Evolutionary conservation across 441 rosid species (phyloP).

Genomic region (Gossypium schwendimanii): DNA sequence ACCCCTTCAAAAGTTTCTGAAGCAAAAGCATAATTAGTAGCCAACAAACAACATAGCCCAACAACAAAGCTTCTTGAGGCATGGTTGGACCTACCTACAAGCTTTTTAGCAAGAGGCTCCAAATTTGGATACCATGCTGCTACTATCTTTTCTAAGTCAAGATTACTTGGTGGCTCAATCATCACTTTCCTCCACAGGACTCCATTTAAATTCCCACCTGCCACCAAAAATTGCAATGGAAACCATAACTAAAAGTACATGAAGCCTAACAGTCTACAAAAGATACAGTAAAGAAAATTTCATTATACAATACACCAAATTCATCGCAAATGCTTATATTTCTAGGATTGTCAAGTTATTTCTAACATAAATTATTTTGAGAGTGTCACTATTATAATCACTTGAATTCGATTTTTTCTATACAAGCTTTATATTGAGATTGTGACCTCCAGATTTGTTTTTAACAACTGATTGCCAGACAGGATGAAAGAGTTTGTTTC

Average conservation of each 20-base stretch:
- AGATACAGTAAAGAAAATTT: not conserved
- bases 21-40: conserved; percentile 13
- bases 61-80: conserved; percentile 13
- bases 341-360: not conserved
- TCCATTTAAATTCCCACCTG: conserved; percentile 69
- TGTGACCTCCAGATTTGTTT: not conserved
- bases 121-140: conserved; percentile 62
- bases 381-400: not conserved
- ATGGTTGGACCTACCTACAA: conserved; percentile 53
- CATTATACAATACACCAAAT: not conserved
- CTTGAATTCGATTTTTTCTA: not conserved
- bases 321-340: not conserved
- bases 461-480: not conserved
- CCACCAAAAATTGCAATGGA: conserved; percentile 17
- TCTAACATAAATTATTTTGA: not conserved
- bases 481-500: not conserved
- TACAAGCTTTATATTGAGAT: not conserved
- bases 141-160: conserved; percentile 61
- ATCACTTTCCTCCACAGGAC: conserved; percentile 83
- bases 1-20: conserved; percentile 73
- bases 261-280: not conserved
- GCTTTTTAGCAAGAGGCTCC: conserved; percentile 55
- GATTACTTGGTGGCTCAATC: conserved; percentile 59
- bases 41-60: conserved; percentile 3
- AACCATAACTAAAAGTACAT: not conserved